Evolutionary conservation across 1,284 basidiomycete species (phyloP).

Genomic region (Rhizopogon parksii): DNA sequence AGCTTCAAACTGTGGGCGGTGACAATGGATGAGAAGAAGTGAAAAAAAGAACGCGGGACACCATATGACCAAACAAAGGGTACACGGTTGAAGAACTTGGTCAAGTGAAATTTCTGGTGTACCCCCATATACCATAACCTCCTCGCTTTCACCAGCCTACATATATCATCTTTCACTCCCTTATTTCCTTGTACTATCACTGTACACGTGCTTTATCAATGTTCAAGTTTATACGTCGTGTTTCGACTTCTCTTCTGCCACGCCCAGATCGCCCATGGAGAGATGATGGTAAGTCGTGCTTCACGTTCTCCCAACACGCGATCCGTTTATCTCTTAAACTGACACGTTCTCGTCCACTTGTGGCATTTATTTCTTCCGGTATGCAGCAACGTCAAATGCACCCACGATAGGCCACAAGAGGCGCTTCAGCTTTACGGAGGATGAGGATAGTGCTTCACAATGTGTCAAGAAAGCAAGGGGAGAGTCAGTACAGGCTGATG

Average conservation of each 20-base stretch:
- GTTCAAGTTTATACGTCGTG: conserved; percentile 65
- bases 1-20: not conserved
- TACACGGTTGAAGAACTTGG: not conserved
- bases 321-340: conserved; percentile 5
- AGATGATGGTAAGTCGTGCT: conserved; percentile 55
- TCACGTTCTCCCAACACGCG: conserved; percentile 8
- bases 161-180: not conserved
- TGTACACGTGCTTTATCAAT: conserved; percentile 29
- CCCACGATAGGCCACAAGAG: conserved; percentile 63
- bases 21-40: too few species aligned
- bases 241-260: conserved; percentile 63
- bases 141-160: not conserved
- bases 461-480: conserved; percentile 41
- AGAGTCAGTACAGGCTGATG: conserved; percentile 24
- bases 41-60: not conserved
- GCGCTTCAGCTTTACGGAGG: conserved; percentile 49
- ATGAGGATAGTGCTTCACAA: conserved; percentile 31
- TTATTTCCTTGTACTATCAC: not conserved
- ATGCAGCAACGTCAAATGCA: conserved; percentile 63
- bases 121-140: not conserved
- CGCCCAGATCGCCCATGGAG: conserved; percentile 67
- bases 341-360: conserved; percentile 13
- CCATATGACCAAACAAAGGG: not conserved
- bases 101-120: conserved; percentile 2
- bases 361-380: conserved; percentile 12